These are phyloP conservation scores for Solanum chacoense DNA, from an alignment of 305 asterid genomes.

Conservation along the genomic window DNA sequence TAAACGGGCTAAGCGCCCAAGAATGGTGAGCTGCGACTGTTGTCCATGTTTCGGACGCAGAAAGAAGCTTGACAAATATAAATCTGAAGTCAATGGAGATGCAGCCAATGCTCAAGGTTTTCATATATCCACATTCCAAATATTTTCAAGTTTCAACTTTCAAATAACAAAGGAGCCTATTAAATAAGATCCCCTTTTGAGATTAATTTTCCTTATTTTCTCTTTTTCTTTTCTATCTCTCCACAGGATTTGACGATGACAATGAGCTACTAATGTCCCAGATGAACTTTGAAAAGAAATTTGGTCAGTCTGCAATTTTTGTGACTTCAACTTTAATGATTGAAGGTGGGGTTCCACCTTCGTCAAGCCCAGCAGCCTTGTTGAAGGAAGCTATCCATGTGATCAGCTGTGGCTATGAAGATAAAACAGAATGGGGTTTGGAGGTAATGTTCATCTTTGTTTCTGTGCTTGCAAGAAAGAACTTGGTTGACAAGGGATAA, in stretches of 20 bases:
- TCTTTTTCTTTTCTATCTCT: not conserved
- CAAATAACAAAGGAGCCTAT: not conserved
- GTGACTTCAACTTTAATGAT: slow-evolving; percentile 90
- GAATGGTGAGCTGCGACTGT: slow-evolving; percentile 92
- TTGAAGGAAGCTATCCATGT: slow-evolving; percentile 96
- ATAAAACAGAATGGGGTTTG: slow-evolving; percentile 90
- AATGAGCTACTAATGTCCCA: slow-evolving; percentile 74
- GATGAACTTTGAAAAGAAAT: slow-evolving; percentile 93
- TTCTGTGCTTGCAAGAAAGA: not conserved
- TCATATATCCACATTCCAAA: not conserved
- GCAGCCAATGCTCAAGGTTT: slow-evolving; percentile 50
- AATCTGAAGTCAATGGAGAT: slow-evolving; percentile 32
- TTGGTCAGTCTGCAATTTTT: slow-evolving; percentile 85
- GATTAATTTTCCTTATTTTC: not conserved
- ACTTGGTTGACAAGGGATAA: not conserved
- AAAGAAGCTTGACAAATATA: slow-evolving; percentile 51
- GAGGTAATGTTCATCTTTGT: slow-evolving; percentile 37
- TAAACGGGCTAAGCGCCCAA: slow-evolving; percentile 68
- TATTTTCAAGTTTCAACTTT: not conserved
- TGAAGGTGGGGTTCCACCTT: slow-evolving; percentile 98
- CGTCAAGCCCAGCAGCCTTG: slow-evolving; percentile 90
- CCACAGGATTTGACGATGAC: slow-evolving; percentile 67
- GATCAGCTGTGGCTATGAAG: slow-evolving; percentile 94
- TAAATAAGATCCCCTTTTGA: not conserved
- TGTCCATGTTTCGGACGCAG: slow-evolving; percentile 92